Base-by-base conservation (phyloP, 2,329 filamentous ascomycete genomes). In the Cyphellophora attinorum region DNA sequence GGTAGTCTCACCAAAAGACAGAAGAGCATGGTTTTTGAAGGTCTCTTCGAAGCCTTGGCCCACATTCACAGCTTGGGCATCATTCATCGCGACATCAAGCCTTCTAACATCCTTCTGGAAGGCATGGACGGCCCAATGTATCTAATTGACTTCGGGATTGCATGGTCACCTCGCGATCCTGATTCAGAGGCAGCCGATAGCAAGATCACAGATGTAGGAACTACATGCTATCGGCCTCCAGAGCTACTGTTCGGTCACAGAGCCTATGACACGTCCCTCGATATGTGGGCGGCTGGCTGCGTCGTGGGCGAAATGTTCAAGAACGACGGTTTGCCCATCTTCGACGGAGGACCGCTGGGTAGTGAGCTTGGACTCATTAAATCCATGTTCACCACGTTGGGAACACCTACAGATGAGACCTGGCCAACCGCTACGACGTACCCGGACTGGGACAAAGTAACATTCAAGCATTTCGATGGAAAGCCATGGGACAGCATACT, bases 121-220 rank as follows among this genome's bases (percentile, higher is more conserved):
- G 75, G 79, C 0, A 62, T 71, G 0, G 63, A 70, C 5, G 83
- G 82, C 0, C 81, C 85, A 4, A 84, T 83, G 3, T 82, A 79
- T 47, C 68, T 98, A 2, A 77, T 85, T 21, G 91, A 98, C 57
- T 96, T 98, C 61, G 89, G 91, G 33, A 93, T 91, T 25, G 76
- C 88, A 6, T 95, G 86, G 86, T 76, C 80, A 46, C 73, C 80
- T 3, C 57, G 67, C 8, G 59, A 65, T 14, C 45, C 58, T 5
- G 59, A 62, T 3, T 70, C 73, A 11, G 91, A 98, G 54, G 65
- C 75, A 2, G 52, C 65, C 6, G 55, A 74, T 35, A 51, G 67
- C 35, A 96, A 96, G 59, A 81, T 94, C 34, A 79, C 91, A 5
- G 93, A 98, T 55, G 83, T 98, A 16, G 91, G 91, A 21, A 96